phyloP scores from a whole-genome alignment of 805 yeast genomes.

The Lipomyces anomalus region DNA sequence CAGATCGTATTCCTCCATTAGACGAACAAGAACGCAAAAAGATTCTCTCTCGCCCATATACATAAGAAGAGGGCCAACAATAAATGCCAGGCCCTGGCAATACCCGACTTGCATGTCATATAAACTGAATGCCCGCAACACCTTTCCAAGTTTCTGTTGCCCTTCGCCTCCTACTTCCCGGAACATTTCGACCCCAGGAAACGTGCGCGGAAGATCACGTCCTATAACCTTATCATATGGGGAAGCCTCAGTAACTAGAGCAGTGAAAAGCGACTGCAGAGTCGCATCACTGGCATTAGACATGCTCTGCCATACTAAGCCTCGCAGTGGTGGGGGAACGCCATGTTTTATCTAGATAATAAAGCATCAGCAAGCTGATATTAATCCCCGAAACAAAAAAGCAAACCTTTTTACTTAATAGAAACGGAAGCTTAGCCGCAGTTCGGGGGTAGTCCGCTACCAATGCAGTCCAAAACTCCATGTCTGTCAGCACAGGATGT shows the following conservation, averaged over 20 bases:
- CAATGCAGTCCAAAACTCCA: conserved; percentile 35
- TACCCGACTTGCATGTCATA: conserved; percentile 63
- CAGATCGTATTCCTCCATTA: conserved; percentile 57
- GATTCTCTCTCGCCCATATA: conserved; percentile 40
- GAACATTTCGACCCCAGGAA: conserved; percentile 50
- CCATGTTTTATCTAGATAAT: conserved; percentile 26
- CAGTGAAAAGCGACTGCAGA: conserved; percentile 34
- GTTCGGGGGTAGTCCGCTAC: conserved; percentile 32
- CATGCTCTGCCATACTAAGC: conserved; percentile 34
- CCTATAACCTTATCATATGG: conserved; percentile 44
- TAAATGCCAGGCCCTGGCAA: conserved; percentile 61
- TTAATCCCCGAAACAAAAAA: too few species aligned
- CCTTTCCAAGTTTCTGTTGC: conserved; percentile 44
- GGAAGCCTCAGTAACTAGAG: conserved; percentile 39
- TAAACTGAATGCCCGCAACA: conserved; percentile 56
- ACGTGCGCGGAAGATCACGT: conserved; percentile 57
- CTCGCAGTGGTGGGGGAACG: conserved; percentile 35
- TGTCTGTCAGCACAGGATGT: conserved; percentile 25
- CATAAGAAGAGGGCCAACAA: conserved; percentile 53
- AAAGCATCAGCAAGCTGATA: too few species aligned
- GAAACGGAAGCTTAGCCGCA: conserved; percentile 30
- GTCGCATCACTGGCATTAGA: conserved; percentile 29
- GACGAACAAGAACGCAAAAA: conserved; percentile 47
- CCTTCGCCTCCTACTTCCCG: conserved; percentile 39
- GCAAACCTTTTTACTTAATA: conserved; percentile 30